A percentile compares a stretch with the other conserved stretches of the same genome.
Conservation (phyloP, 495 filamentous ascomycete genomes). For the Xanthoparmelia taractica region DNA sequence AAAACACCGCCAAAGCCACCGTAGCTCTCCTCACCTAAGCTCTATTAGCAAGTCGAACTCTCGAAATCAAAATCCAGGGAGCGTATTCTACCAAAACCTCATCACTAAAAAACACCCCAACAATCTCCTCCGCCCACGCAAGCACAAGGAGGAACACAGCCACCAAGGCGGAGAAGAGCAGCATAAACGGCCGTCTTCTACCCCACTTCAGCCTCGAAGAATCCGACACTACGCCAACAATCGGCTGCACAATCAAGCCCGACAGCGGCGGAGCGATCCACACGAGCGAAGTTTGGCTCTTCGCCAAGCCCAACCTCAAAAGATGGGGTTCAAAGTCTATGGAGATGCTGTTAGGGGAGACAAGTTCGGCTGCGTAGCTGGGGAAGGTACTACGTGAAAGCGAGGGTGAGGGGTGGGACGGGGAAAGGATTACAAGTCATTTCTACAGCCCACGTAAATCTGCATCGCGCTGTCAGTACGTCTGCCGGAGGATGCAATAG, state of each 20-base stretch:
- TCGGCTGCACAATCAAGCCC: constrained; percentile 85
- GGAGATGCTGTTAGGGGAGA: background rate
- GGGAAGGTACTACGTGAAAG: too few species aligned
- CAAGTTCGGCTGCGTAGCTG: background rate
- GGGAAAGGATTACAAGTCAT: constrained; percentile 60
- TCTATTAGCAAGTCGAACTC: background rate
- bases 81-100: constrained; percentile 41
- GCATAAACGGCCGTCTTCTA: constrained; percentile 75
- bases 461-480: constrained; percentile 25
- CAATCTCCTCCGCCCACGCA: constrained; percentile 81
- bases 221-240: constrained; percentile 83
- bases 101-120: constrained; percentile 57
- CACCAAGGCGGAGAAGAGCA: constrained; percentile 67
- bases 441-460: constrained; percentile 87
- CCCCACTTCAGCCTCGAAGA: constrained; percentile 69
- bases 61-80: background rate
- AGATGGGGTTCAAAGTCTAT: constrained; percentile 91
- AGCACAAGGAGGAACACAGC: constrained; percentile 63
- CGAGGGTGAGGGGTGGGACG: too few species aligned
- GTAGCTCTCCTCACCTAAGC: constrained; percentile 35
- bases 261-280: constrained; percentile 92
- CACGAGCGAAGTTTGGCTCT: constrained; percentile 82
- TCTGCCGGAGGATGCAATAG: background rate
- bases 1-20: constrained; percentile 70
- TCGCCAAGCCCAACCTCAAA: constrained; percentile 84